Conservation (phyloP, 352 stramenopile genomes). For the Blastocystis sp. region DNA sequence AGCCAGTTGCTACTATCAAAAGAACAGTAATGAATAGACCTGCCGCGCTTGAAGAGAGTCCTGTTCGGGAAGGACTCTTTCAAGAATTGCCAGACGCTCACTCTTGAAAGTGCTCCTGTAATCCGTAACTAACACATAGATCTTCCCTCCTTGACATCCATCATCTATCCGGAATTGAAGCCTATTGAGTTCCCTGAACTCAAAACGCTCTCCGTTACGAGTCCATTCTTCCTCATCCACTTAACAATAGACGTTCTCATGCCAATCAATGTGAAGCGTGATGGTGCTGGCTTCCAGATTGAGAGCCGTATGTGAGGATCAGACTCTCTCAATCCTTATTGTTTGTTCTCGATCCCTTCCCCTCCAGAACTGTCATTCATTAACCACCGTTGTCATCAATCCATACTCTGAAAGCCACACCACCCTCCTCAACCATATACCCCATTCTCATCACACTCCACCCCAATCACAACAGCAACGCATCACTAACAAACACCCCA, state of each 20-base stretch:
- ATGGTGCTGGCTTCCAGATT: not conserved
- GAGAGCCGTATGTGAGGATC: not conserved
- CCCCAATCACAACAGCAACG: not conserved
- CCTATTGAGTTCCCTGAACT: not conserved
- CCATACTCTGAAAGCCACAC: not conserved
- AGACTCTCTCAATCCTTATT: not conserved
- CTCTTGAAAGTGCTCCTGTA: not conserved
- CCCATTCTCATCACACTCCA: not conserved
- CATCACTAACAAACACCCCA: slow-evolving; percentile 1
- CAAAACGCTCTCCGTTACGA: not conserved
- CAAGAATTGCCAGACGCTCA: not conserved
- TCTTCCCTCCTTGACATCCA: not conserved
- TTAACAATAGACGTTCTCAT: not conserved
- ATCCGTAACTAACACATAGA: not conserved
- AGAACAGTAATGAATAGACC: not conserved
- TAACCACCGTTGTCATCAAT: not conserved
- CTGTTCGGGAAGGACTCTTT: not conserved
- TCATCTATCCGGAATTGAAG: not conserved
- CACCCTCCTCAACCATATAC: not conserved
- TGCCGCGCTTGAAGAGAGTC: not conserved
- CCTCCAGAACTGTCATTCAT: not conserved
- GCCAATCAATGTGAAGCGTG: not conserved
- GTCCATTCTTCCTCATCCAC: not conserved
- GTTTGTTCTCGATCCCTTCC: not conserved
- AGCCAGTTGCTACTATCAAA: not conserved